Evolutionary conservation across 1,139 yeast species (phyloP).

Genomic region (Nakaseomyces sp.): DNA sequence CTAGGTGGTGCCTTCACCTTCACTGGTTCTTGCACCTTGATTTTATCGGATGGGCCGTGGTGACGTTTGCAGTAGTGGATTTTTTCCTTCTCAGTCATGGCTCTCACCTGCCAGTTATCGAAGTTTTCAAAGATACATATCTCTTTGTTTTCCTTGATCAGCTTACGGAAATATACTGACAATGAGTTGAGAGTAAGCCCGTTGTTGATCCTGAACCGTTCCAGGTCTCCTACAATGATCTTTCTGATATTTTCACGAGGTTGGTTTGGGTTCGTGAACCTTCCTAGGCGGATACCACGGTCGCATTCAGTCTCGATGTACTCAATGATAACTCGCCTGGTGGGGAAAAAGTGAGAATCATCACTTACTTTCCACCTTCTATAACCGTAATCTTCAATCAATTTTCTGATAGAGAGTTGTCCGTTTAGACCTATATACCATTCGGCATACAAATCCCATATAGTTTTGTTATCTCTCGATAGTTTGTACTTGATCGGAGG

Average conservation of each 20-base stretch:
- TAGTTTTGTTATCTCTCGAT: slow-evolving; percentile 31
- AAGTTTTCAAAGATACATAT: slow-evolving; percentile 29
- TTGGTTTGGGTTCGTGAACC: slow-evolving; percentile 24
- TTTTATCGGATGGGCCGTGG: slow-evolving; percentile 10
- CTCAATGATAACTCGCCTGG: slow-evolving; percentile 30
- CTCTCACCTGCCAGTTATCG: slow-evolving; percentile 25
- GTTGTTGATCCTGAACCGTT: slow-evolving; percentile 30
- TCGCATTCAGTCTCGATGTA: slow-evolving; percentile 30
- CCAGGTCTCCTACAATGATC: slow-evolving; percentile 29
- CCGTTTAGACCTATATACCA: slow-evolving; percentile 33
- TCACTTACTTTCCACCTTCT: slow-evolving; percentile 33
- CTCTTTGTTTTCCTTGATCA: slow-evolving; percentile 26
- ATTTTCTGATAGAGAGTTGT: slow-evolving; percentile 26
- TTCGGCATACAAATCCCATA: slow-evolving; percentile 32
- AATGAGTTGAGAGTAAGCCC: slow-evolving; percentile 29
- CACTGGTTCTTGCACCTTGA: not conserved
- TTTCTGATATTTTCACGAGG: slow-evolving; percentile 29
- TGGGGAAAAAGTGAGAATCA: slow-evolving; percentile 33
- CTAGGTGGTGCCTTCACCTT: not conserved
- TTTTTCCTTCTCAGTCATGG: slow-evolving; percentile 29
- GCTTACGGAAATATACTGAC: slow-evolving; percentile 28
- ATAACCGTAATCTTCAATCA: slow-evolving; percentile 31
- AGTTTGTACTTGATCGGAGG: slow-evolving; percentile 27
- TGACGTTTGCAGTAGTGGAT: slow-evolving; percentile 27
- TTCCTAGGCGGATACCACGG: slow-evolving; percentile 27